Conservation (phyloP, 2,329 filamentous ascomycete species). For the Seiridium cupressi region DNA sequence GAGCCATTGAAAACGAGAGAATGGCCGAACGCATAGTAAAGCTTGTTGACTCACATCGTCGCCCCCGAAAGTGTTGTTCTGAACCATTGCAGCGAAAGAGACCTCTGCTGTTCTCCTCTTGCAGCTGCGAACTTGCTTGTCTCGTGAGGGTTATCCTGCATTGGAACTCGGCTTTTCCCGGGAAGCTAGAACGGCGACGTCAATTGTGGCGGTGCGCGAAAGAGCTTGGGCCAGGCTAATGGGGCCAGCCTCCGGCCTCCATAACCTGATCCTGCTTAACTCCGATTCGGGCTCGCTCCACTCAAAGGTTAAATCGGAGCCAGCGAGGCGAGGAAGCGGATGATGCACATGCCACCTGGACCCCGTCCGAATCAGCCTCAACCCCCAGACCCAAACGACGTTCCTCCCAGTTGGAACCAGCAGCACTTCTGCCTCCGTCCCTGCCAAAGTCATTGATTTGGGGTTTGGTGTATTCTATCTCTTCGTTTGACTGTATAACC, state of each 20-base stretch:
- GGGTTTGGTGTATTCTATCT: no score
- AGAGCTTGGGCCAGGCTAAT: no score
- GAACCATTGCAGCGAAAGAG: constrained; percentile 19
- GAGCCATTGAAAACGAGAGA: constrained; percentile 2
- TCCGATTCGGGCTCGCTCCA: no score
- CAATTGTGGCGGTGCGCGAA: no score
- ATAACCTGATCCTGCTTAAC: no score
- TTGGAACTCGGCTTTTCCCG: background rate
- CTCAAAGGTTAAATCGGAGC: background rate
- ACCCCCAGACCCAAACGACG: background rate
- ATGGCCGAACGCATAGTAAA: background rate
- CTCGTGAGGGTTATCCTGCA: background rate
- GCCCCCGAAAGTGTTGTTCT: constrained; percentile 18
- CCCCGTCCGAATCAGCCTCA: background rate
- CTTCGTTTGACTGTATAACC: no score
- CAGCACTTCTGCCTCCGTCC: background rate
- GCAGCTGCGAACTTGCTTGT: background rate
- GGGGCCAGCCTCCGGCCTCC: no score
- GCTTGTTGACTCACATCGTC: constrained; percentile 20
- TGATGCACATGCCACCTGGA: background rate
- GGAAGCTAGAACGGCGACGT: no score
- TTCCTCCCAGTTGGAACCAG: background rate
- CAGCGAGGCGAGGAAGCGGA: background rate
- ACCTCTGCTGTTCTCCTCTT: background rate
- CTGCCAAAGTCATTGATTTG: no score